Base-by-base conservation (phyloP, 2,329 filamentous ascomycete genomes). In the Ophiocordyceps camponoti-saundersi region DNA sequence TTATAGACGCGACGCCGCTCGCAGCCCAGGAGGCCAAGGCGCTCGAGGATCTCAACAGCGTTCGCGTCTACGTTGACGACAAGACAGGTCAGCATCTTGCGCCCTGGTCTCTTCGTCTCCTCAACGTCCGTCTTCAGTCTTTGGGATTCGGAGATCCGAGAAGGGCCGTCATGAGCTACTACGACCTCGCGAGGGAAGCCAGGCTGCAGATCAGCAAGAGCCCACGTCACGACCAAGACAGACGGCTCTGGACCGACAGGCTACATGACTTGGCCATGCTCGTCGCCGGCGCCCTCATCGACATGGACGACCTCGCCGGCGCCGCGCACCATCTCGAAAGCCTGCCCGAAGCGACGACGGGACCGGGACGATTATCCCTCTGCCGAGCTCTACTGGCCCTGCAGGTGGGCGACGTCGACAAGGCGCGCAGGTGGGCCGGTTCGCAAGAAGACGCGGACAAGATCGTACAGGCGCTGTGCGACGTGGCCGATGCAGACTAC, bases 251-350 rank as follows among this genome's bases (percentile, higher is more conserved):
- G 90, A 79, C 76, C 52, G 64, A 65, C 1, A 67, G 90, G 23
- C 69, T 96, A 1, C 66, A 71, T 1, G 88, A 95, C 51, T 69
- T 95, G 2, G 89, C 88, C 0, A 69, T 83, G 42, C 66, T 73
- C 48, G 76, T 83, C 1, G 76, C 76, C 0, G 73, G 75, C 15
- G 80, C 82, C 0, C 65, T 92, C 26, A 72, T 90, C 6, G 85
- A 92, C 61, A 93, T 95, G 80, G 86, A 87, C 10, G 90, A 98
- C 58, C 60, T 93, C 0, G 78, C 84, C 2, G 86, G 85, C 5
- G 92, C 90, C 0, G 78, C 74, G 1, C 69, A 81, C 29, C 87
- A 93, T 55, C 66, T 98, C 2, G 68, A 69, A 20, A 77, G 71
- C 3, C 61, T 94, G 15, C 65, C 59, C 45, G 61, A 59, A 18